Evolutionary conservation across 257 asterid species (phyloP), one percentile per base, ranked within the genome.

Genomic region (Salvia hispanica): DNA sequence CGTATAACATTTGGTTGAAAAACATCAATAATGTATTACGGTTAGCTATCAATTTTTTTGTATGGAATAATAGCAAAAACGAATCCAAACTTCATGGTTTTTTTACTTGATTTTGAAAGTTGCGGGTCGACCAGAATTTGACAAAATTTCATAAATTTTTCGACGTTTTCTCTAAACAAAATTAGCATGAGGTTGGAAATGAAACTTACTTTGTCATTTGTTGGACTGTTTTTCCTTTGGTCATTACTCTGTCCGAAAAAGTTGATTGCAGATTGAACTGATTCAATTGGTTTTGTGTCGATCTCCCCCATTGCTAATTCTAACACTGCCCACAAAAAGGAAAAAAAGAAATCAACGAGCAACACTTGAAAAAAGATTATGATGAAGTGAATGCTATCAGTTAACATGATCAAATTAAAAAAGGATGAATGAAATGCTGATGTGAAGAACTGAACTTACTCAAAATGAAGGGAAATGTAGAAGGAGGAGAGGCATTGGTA

Each of bases 251-350:
- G 87, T 21, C 78, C 89, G n/a, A 90, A 84, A 74, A 90, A 84
- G 43, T 90, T 78, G 66, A 85, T 73, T 12, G 87, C 92, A 63
- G 74, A 75, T 76, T 89, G 86, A 55, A 82, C 92, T 3, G 92
- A 84, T 48, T 82, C 86, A 57, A 82, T 73, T 53, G 92, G 77
- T 43, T 82, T 84, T 54, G 86, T 80, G 50, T 86, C 95, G 34
- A 86, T 80, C 80, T 87, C 94, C 51, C 85, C 91, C 97, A 83
- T 87, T 10, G 13, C 69, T 44, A 28, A 34, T 55, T 47, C 6
- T n/a, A 53, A 8, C 7, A 25, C 13, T 15, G 33, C 21, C 42
- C 31, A 25, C 3, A 25, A 12, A 10, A 55, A 25, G 0, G 5
- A 4, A 9, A 16, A 8, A 16, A 18, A 6, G 28, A 52, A 53